Evolutionary conservation across 1,284 basidiomycete species (phyloP).

Genomic region (Retiboletus flavoniger): DNA sequence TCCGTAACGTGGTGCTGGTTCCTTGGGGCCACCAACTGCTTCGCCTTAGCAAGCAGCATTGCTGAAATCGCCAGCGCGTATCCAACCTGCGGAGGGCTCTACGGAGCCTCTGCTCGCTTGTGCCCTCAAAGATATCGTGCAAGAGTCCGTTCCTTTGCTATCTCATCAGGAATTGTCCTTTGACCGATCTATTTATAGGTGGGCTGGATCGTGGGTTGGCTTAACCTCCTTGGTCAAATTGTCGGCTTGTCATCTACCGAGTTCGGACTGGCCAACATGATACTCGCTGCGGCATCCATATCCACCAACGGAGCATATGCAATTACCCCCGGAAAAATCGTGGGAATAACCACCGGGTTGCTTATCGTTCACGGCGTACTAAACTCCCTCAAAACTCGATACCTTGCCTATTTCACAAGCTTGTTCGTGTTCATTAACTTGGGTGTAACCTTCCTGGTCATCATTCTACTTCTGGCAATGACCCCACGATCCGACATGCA

Average conservation of each 20-base stretch:
- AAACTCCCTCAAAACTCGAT: constrained; percentile 80
- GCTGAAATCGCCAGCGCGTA: constrained; percentile 79
- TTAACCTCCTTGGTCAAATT: constrained; percentile 85
- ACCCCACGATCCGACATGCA: constrained; percentile 83
- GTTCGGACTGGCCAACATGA: constrained; percentile 88
- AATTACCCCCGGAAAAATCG: constrained; percentile 54
- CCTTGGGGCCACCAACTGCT: constrained; percentile 71
- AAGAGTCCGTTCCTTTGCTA: constrained; percentile 35
- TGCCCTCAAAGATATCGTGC: constrained; percentile 69
- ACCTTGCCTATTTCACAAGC: constrained; percentile 76
- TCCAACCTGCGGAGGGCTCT: constrained; percentile 80
- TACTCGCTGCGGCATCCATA: constrained; percentile 67
- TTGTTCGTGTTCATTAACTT: constrained; percentile 89
- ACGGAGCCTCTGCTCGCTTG: constrained; percentile 75
- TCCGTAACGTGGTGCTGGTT: constrained; percentile 86
- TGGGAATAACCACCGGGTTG: constrained; percentile 73
- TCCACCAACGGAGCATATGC: constrained; percentile 16
- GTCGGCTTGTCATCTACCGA: constrained; percentile 85
- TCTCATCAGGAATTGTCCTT: constrained; percentile 6
- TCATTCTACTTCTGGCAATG: constrained; percentile 81
- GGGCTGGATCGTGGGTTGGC: constrained; percentile 81
- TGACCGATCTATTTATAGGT: constrained; percentile 28
- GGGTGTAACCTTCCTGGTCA: constrained; percentile 73
- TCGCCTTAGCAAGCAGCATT: constrained; percentile 74
- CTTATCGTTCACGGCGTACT: constrained; percentile 73